Conservation (phyloP, 768 basidiomycete genomes). For the Leccinum subgranulosum region DNA sequence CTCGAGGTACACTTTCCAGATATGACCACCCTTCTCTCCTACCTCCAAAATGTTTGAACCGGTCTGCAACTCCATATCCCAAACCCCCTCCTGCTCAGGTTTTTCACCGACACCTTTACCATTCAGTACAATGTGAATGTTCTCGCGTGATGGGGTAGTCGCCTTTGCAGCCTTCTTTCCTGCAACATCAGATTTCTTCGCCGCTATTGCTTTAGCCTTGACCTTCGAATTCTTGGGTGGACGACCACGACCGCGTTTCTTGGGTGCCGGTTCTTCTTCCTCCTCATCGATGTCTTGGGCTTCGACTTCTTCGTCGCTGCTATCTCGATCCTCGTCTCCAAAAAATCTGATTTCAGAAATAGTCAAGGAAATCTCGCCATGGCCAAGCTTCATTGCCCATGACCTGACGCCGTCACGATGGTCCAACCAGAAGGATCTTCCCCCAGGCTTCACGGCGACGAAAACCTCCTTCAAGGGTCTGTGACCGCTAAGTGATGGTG, state of each 20-base stretch:
- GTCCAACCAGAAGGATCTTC: constrained; percentile 57
- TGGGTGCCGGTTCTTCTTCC: constrained; percentile 33
- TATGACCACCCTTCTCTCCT: constrained; percentile 64
- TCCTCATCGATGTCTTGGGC: constrained; percentile 43
- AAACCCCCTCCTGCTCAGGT: constrained; percentile 46
- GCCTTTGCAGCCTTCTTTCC: constrained; percentile 48
- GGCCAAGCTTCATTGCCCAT: constrained; percentile 65
- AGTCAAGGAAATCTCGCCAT: constrained; percentile 53
- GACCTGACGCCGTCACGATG: constrained; percentile 67
- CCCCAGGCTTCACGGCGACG: constrained; percentile 57
- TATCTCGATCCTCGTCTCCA: constrained; percentile 57
- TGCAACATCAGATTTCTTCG: constrained; percentile 30
- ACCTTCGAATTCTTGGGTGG: constrained; percentile 33
- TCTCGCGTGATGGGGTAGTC: constrained; percentile 36
- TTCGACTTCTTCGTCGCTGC: constrained; percentile 54
- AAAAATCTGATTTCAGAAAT: constrained; percentile 54
- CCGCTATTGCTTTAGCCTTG: constrained; percentile 31
- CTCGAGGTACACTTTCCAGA: constrained; percentile 71
- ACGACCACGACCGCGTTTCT: constrained; percentile 43
- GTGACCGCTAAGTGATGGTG: constrained; percentile 29
- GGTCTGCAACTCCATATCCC: constrained; percentile 57
- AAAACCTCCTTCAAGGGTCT: constrained; percentile 52
- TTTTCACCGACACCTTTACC: constrained; percentile 47
- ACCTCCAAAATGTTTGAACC: constrained; percentile 69
- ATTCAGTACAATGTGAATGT: constrained; percentile 64